Conservation (phyloP, 805 yeast species). For the Wickerhamomyces canadensis region DNA sequence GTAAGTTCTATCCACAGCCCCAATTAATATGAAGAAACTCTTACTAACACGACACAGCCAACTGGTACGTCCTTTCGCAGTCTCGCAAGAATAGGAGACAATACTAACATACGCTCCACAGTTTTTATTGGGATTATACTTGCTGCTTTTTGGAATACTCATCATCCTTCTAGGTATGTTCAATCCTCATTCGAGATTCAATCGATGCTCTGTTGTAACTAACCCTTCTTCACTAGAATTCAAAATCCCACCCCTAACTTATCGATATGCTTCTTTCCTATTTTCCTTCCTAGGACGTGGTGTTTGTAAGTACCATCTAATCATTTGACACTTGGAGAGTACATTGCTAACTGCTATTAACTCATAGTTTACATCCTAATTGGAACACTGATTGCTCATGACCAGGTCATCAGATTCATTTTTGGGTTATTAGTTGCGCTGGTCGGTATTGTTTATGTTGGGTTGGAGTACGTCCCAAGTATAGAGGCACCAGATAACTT, state of each 20-base stretch:
- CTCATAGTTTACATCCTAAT: conserved; percentile 42
- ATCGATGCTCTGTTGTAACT: not conserved
- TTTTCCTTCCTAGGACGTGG: conserved; percentile 74
- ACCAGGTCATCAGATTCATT: conserved; percentile 49
- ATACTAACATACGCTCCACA: conserved; percentile 13
- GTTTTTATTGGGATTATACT: conserved; percentile 55
- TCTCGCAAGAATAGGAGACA: too few species aligned
- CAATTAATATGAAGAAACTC: too few species aligned
- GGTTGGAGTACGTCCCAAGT: conserved; percentile 67
- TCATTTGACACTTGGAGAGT: not conserved
- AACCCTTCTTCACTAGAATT: conserved; percentile 25
- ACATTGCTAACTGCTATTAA: too few species aligned
- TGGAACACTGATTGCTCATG: conserved; percentile 44
- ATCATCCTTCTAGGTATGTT: not conserved
- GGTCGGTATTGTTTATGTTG: conserved; percentile 54
- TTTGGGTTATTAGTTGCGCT: conserved; percentile 53
- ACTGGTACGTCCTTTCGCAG: conserved; percentile 27
- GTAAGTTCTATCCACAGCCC: too few species aligned
- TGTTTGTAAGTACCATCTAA: conserved; percentile 45
- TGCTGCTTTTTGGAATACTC: conserved; percentile 45
- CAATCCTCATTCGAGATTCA: too few species aligned
- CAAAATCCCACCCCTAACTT: conserved; percentile 50
- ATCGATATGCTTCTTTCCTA: conserved; percentile 56
- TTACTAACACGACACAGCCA: too few species aligned
- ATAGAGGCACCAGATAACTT: conserved; percentile 79